Conservation (phyloP, 2,329 filamentous ascomycete genomes). For the Ploettnerulaceae sp. region DNA sequence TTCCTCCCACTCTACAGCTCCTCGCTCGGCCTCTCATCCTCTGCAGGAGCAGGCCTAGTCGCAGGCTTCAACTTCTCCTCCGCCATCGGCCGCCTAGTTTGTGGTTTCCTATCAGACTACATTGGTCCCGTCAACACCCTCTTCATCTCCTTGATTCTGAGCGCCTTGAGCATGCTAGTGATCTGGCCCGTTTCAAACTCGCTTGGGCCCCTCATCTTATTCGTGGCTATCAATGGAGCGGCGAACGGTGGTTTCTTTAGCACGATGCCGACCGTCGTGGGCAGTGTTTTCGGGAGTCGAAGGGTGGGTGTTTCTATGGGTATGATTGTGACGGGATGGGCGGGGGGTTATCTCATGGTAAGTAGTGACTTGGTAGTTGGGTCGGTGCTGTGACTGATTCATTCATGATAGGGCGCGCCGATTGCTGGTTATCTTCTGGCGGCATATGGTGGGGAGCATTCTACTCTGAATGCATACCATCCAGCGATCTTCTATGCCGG, state of each 20-base stretch:
- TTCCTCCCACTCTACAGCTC: conserved; percentile 53
- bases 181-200: conserved; percentile 56
- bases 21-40: conserved; percentile 49
- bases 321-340: conserved; percentile 58
- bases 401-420: conserved; percentile 42
- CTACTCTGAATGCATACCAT: conserved; percentile 48
- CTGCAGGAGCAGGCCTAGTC: conserved; percentile 51
- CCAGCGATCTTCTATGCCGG: conserved; percentile 60
- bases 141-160: conserved; percentile 46
- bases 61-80: conserved; percentile 59
- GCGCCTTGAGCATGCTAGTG: conserved; percentile 52
- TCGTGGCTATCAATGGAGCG: conserved; percentile 55
- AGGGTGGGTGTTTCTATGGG: conserved; percentile 53
- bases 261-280: conserved; percentile 58
- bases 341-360: conserved; percentile 55
- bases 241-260: conserved; percentile 61
- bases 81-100: conserved; percentile 50
- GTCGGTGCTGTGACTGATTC: not conserved
- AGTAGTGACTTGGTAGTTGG: conserved; percentile 20
- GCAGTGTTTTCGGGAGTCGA: conserved; percentile 52
- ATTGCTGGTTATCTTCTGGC: conserved; percentile 57
- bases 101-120: conserved; percentile 49
- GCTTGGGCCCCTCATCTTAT: conserved; percentile 48
- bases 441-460: conserved; percentile 47
- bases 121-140: conserved; percentile 54